phyloP scores from a whole-genome alignment of 768 basidiomycete species.

The Tricholomella constricta region DNA sequence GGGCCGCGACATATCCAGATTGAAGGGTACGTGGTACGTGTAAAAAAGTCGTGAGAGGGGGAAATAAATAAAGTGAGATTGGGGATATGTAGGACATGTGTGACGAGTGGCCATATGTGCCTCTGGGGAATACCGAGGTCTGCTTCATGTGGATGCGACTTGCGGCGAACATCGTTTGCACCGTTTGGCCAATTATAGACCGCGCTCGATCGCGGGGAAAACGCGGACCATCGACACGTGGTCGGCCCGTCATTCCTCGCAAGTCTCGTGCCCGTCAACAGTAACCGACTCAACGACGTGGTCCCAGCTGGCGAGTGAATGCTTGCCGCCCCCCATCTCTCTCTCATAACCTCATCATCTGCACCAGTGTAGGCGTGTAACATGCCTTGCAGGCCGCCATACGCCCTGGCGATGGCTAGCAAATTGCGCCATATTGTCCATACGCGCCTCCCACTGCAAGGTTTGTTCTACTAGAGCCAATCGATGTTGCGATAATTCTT shows the following conservation, averaged over 20 bases:
- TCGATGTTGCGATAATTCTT: neutral
- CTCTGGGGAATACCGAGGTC: neutral
- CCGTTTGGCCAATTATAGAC: neutral
- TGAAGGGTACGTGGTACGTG: conserved; percentile 34
- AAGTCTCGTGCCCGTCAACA: neutral
- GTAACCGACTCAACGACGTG: neutral
- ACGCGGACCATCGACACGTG: conserved; percentile 6
- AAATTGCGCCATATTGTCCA: conserved; percentile 23
- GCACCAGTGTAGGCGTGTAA: conserved; percentile 15
- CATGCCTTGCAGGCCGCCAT: conserved; percentile 35
- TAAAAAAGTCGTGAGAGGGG: conserved; percentile 34
- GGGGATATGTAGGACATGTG: conserved; percentile 16
- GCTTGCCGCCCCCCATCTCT: conserved; percentile 9
- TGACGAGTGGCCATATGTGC: neutral
- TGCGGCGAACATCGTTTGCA: neutral
- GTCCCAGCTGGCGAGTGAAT: conserved; percentile 1
- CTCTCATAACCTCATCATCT: neutral
- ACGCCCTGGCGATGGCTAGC: conserved; percentile 27
- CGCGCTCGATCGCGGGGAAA: conserved; percentile 5
- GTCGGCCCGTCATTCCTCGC: conserved; percentile 1
- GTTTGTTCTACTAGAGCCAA: conserved; percentile 15
- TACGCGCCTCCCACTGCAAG: conserved; percentile 10
- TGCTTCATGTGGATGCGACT: conserved; percentile 1
- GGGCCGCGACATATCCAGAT: conserved; percentile 42
- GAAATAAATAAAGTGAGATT: conserved; percentile 13